Conservation (phyloP, 768 basidiomycete genomes). For the Pisolithus marmoratus region DNA sequence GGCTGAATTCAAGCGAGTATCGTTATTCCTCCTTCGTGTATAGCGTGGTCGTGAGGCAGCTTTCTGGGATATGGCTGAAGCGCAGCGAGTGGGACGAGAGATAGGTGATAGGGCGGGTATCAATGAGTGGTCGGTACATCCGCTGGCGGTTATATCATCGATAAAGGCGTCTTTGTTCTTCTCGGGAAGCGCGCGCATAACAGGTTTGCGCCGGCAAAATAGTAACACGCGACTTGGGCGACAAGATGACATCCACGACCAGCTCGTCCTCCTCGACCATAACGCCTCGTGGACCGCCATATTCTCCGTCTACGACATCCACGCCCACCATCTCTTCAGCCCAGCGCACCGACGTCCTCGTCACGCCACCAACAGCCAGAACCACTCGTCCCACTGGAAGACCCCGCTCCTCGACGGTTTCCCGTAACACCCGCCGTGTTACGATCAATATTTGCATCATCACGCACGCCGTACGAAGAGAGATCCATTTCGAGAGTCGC, state of each 20-base stretch:
- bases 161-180: neutral
- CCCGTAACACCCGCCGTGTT: slow-evolving; percentile 81
- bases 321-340: slow-evolving; percentile 40
- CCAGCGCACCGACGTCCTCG: slow-evolving; percentile 29
- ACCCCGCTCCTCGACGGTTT: slow-evolving; percentile 53
- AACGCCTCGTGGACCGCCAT: slow-evolving; percentile 31
- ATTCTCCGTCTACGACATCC: slow-evolving; percentile 29
- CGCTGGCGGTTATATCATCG: neutral
- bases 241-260: slow-evolving; percentile 24
- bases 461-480: slow-evolving; percentile 75
- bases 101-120: neutral
- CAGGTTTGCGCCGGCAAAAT: neutral
- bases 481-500: slow-evolving; percentile 79
- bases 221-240: neutral
- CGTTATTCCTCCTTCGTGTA: too few species aligned
- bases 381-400: slow-evolving; percentile 30
- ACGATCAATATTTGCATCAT: slow-evolving; percentile 82
- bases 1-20: too few species aligned
- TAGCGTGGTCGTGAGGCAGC: too few species aligned
- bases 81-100: too few species aligned
- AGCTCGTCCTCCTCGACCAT: slow-evolving; percentile 50
- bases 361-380: slow-evolving; percentile 25
- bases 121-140: neutral
- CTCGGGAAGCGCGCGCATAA: too few species aligned
- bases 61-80: too few species aligned